These are phyloP conservation scores for Nakaseomyces sp. DNA, from an alignment of 1,139 yeast genomes.

Conservation along the genomic window DNA sequence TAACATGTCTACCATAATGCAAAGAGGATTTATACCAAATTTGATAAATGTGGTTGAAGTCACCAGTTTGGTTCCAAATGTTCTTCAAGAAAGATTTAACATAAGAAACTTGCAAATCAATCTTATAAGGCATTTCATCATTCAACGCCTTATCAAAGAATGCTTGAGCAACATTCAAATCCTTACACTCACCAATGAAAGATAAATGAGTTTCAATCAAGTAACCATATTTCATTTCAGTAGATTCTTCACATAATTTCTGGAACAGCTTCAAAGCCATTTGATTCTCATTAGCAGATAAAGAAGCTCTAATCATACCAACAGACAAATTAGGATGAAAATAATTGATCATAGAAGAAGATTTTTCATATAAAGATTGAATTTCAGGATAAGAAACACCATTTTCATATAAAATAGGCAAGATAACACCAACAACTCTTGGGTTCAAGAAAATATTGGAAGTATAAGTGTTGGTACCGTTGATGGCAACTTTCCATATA, in stretches of 20 bases:
- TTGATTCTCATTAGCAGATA: conserved; percentile 42
- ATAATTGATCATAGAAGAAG: conserved; percentile 33
- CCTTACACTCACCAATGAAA: conserved; percentile 76
- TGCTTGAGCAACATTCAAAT: conserved; percentile 58
- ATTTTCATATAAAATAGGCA: conserved; percentile 58
- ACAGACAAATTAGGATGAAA: conserved; percentile 45
- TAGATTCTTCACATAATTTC: conserved; percentile 35
- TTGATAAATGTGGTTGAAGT: conserved; percentile 49
- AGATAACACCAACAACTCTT: conserved; percentile 58
- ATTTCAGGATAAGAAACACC: conserved; percentile 58
- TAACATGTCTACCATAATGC: conserved; percentile 52
- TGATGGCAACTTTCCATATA: conserved; percentile 42
- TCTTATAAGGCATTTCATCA: conserved; percentile 58
- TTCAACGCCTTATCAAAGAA: conserved; percentile 66
- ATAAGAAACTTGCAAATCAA: conserved; percentile 67
- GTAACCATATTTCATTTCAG: conserved; percentile 36
- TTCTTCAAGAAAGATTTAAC: conserved; percentile 60
- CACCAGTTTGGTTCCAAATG: conserved; percentile 48
- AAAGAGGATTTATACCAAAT: conserved; percentile 59
- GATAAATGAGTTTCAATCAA: conserved; percentile 62
- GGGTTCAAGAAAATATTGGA: conserved; percentile 38
- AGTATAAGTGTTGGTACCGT: conserved; percentile 27
- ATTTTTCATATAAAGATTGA: conserved; percentile 38
- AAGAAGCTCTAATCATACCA: conserved; percentile 55
- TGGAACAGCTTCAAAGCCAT: conserved; percentile 45